A percentile compares a stretch with the other conserved stretches of the same genome.
Conservation (phyloP, 2,329 filamentous ascomycete genomes). For the Fusarium sp. region DNA sequence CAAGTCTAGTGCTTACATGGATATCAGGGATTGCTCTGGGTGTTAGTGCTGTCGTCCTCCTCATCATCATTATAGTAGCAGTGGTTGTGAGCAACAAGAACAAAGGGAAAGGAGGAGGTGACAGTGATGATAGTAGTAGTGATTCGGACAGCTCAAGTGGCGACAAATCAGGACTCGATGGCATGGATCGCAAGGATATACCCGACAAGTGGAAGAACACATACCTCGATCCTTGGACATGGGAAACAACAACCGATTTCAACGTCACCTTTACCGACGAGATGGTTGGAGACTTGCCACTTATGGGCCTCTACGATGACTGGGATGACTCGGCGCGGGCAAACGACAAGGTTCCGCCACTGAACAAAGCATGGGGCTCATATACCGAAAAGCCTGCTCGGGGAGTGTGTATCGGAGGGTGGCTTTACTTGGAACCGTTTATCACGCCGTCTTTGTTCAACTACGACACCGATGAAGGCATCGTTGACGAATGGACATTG, state of each 20-base stretch:
- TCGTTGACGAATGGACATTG: constrained; percentile 91
- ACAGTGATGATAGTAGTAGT: constrained; percentile 31
- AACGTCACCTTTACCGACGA: constrained; percentile 91
- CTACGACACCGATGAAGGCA: constrained; percentile 65
- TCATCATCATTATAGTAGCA: constrained; percentile 72
- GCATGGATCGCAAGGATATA: constrained; percentile 63
- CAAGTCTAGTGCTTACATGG: constrained; percentile 34
- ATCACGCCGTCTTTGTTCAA: constrained; percentile 92
- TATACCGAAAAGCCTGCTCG: constrained; percentile 82
- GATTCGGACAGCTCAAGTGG: constrained; percentile 43
- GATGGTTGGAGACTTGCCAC: constrained; percentile 82
- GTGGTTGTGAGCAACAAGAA: constrained; percentile 68
- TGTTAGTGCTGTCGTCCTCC: constrained; percentile 61
- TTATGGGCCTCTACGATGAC: constrained; percentile 85
- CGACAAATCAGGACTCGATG: constrained; percentile 53
- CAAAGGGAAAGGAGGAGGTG: constrained; percentile 57
- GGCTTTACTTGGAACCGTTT: constrained; percentile 92
- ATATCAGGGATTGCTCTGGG: constrained; percentile 63
- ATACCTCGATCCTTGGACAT: constrained; percentile 86
- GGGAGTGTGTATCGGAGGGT: constrained; percentile 92
- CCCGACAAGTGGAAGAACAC: constrained; percentile 74
- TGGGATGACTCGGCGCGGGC: constrained; percentile 85
- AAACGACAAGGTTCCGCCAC: constrained; percentile 79
- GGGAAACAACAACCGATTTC: constrained; percentile 89
- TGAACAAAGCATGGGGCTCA: constrained; percentile 76